phyloP scores from a whole-genome alignment of 169 alveolate species.

The Cryptosporidium parvum region DNA sequence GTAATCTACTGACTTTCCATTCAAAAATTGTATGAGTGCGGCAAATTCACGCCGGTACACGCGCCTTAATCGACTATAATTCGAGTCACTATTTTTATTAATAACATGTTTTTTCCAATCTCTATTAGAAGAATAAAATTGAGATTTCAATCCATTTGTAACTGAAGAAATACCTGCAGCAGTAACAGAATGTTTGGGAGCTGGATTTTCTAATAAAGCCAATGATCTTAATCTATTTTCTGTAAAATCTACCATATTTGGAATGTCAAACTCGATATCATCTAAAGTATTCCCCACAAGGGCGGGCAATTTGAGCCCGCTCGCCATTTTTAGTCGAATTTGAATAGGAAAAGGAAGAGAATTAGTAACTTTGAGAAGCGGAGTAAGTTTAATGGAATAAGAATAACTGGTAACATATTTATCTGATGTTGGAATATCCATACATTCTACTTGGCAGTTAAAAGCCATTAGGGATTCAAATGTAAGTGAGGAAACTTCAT shows the following conservation, averaged over 20 bases:
- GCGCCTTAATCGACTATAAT: conserved; percentile 9
- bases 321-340: conserved; percentile 32
- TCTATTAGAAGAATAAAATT: neutral
- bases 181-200: neutral
- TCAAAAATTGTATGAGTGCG: conserved; percentile 35
- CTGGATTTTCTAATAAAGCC: conserved; percentile 1
- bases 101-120: neutral
- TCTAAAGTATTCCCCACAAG: neutral
- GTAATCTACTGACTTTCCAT: conserved; percentile 49
- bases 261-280: neutral
- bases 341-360: conserved; percentile 70
- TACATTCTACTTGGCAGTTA: conserved; percentile 23
- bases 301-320: conserved; percentile 29
- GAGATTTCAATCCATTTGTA: neutral
- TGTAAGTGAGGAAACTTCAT: conserved; percentile 23
- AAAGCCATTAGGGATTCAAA: conserved; percentile 70
- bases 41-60: conserved; percentile 53
- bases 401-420: conserved; percentile 67
- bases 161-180: neutral
- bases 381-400: conserved; percentile 52
- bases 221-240: conserved; percentile 25
- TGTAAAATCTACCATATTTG: conserved; percentile 5
- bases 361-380: conserved; percentile 34
- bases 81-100: conserved; percentile 1
- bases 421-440: conserved; percentile 71